Base-by-base conservation (phyloP, 2,329 filamentous ascomycete genomes). In the Alternaria angustiovoidea region DNA sequence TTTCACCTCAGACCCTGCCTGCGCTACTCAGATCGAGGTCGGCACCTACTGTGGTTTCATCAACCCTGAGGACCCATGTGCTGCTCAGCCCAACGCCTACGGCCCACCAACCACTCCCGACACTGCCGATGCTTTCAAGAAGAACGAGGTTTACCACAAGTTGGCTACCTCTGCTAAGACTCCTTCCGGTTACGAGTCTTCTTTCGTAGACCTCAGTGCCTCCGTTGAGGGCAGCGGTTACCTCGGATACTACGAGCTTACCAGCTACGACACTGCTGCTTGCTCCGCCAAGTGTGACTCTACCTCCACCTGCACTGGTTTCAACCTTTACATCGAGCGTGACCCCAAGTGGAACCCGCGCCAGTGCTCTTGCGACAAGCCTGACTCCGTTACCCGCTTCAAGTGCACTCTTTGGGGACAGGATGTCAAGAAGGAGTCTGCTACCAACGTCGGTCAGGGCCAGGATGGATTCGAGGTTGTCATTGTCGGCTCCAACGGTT, bases 401-500 rank as follows among this genome's bases (percentile, higher is more conserved):
- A 70, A 70, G 61, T 72, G 69, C 64, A 62, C 62, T 46, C 62
- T 72, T 43, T 72, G 65, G 63, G 69, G 69, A 34, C 66, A 68
- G 55, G 57, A 64, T 22, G 66, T 72, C 11, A 62, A 59, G 41
- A 65, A 64, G 42, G 61, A 61, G 9, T 48, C 64, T 41, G 69
- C 68, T 30, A 69, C 66, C 54, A 70, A 72, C 61, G 54, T 44
- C 48, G 69, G 69, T 20, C 46, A 60, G 41, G 57, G 51, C 49
- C 69, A 68, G 39, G 62, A 65, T 12, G 55, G 69, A 30, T 75
- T 75, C 61, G 57, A 73, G 34, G 70, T 76, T 38, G 64, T 75
- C 57, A 74, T 77, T 49, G 74, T 69, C 28, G 74, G 63, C 6
- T 71, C 66, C 47, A 77, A 77, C 60, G 74, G 75, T 30, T 75